A percentile compares a stretch with the other conserved stretches of the same genome.
phyloP scores from a whole-genome alignment of 2,329 filamentous ascomycete species.

The Aspergillus costaricaensis region DNA sequence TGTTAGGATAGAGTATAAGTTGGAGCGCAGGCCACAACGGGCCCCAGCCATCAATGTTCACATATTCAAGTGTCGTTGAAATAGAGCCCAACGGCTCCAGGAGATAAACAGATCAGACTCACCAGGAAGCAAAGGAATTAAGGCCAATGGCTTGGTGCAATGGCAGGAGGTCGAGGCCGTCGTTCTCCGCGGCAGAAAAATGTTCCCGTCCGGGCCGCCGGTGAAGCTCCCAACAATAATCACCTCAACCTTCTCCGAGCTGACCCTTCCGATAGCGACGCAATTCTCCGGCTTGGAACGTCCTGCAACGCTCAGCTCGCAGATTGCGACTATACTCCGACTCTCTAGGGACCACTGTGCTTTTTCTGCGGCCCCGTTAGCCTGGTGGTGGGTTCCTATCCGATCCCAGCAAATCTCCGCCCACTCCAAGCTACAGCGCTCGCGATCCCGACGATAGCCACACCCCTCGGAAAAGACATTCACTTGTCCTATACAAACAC shows the following conservation, averaged over 20 bases:
- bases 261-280: constrained; percentile 15
- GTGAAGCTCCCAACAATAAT: constrained; percentile 39
- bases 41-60: not conserved
- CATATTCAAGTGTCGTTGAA: not conserved
- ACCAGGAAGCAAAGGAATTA: not conserved
- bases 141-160: constrained; percentile 9
- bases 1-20: not conserved
- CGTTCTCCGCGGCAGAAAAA: constrained; percentile 42
- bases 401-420: constrained; percentile 21
- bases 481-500: not conserved
- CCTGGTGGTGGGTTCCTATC: constrained; percentile 32
- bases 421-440: constrained; percentile 18
- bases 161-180: constrained; percentile 18
- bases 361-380: constrained; percentile 18
- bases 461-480: constrained; percentile 3
- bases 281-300: constrained; percentile 23
- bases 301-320: constrained; percentile 12
- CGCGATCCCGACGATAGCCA: constrained; percentile 1
- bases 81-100: not conserved
- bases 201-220: constrained; percentile 43
- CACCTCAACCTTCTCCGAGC: constrained; percentile 36
- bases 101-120: constrained; percentile 1
- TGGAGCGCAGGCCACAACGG: not conserved
- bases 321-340: constrained; percentile 11
- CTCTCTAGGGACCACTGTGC: constrained; percentile 16